A percentile compares a stretch with the other conserved stretches of the same genome.
Evolutionary conservation across 1,284 basidiomycete species (phyloP).

Genomic region (Cryptococcus deneoformans): DNA sequence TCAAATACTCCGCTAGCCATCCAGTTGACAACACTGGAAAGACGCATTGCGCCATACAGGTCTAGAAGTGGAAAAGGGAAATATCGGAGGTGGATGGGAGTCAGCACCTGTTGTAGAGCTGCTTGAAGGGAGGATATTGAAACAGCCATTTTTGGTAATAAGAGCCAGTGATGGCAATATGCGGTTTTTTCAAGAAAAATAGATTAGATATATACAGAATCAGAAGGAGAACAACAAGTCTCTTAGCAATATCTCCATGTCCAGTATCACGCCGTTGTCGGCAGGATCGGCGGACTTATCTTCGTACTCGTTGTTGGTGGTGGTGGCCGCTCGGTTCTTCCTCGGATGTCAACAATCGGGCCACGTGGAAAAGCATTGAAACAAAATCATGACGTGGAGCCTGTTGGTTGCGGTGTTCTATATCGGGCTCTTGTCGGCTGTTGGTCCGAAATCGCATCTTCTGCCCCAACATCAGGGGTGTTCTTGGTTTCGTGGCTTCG

Average conservation of each 20-base stretch:
- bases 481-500: not conserved
- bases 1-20: constrained; percentile 35
- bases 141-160: not conserved
- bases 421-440: not conserved
- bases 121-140: not conserved
- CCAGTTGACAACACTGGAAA: constrained; percentile 43
- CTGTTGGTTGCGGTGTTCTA: not conserved
- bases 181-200: too few relatives aligned
- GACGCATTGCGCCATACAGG: constrained; percentile 40
- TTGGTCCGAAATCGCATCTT: not conserved
- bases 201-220: too few relatives aligned
- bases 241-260: too few relatives aligned
- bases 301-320: too few relatives aligned
- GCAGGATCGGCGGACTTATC: too few relatives aligned
- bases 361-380: too few relatives aligned
- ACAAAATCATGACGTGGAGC: not conserved
- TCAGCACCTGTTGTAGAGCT: constrained; percentile 21
- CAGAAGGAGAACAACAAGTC: too few relatives aligned
- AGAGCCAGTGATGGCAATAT: not conserved
- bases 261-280: too few relatives aligned
- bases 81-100: constrained; percentile 30
- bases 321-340: too few relatives aligned
- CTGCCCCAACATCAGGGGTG: not conserved
- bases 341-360: too few relatives aligned
- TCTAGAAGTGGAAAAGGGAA: constrained; percentile 42